Percentiles rank a stretch among this genome's conserved stretches.
phyloP scores from a whole-genome alignment of 345 rosid genomes.

The Trapa bicornis region DNA sequence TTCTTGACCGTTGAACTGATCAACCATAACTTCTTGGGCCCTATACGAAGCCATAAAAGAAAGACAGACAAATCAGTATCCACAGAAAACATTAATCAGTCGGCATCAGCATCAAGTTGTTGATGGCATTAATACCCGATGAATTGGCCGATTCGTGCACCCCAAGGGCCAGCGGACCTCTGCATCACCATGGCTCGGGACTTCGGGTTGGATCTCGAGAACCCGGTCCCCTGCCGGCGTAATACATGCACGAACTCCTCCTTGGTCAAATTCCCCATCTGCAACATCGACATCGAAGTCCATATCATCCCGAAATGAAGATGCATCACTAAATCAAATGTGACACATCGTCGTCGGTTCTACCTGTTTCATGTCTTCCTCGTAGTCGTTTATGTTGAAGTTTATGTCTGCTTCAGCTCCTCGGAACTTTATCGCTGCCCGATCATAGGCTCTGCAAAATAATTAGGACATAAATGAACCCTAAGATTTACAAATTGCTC shows the following conservation, averaged over 20 bases:
- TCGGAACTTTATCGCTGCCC: slow-evolving; percentile 67
- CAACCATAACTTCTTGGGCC: slow-evolving; percentile 21
- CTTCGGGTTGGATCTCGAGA: slow-evolving; percentile 50
- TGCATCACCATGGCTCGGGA: slow-evolving; percentile 45
- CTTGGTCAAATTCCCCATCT: slow-evolving; percentile 38
- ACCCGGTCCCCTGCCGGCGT: slow-evolving; percentile 56
- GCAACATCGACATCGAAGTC: not conserved
- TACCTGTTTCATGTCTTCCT: slow-evolving; percentile 52
- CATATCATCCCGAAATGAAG: no score
- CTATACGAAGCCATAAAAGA: slow-evolving; percentile 36
- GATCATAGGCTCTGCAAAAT: slow-evolving; percentile 45
- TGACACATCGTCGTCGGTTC: not conserved
- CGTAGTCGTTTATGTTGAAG: slow-evolving; percentile 39
- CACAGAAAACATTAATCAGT: not conserved
- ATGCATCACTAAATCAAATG: no score
- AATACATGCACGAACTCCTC: slow-evolving; percentile 54
- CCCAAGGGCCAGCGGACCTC: slow-evolving; percentile 47
- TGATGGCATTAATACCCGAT: slow-evolving; percentile 37
- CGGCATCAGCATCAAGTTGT: not conserved
- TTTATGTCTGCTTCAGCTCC: slow-evolving; percentile 63
- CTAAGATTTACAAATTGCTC: not conserved
- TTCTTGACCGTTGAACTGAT: no score
- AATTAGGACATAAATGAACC: slow-evolving; percentile 6
- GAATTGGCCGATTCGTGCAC: slow-evolving; percentile 48
- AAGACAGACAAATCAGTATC: no score